These are phyloP conservation scores for Neofusicoccum parvum DNA, from an alignment of 2,329 filamentous ascomycete species.

Conservation along the genomic window DNA sequence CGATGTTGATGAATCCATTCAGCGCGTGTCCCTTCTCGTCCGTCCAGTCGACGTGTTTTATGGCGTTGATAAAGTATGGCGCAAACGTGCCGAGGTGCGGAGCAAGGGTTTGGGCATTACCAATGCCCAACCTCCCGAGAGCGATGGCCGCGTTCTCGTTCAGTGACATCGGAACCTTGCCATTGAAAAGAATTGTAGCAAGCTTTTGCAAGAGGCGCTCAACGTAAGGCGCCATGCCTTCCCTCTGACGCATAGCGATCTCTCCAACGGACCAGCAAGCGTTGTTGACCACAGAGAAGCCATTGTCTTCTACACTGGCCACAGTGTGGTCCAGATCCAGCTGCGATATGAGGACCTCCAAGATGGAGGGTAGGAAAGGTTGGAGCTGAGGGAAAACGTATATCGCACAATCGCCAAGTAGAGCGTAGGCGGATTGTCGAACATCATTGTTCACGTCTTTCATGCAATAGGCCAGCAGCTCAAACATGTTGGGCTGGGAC, in stretches of 20 bases:
- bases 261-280: conserved; percentile 97
- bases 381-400: conserved; percentile 84
- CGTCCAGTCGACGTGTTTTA: conserved; percentile 82
- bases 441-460: conserved; percentile 89
- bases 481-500: conserved; percentile 83
- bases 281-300: conserved; percentile 95
- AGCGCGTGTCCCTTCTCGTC: conserved; percentile 95
- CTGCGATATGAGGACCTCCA: conserved; percentile 83
- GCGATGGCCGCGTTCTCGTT: conserved; percentile 95
- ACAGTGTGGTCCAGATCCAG: conserved; percentile 71
- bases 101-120: conserved; percentile 74
- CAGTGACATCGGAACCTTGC: conserved; percentile 81
- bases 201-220: conserved; percentile 76
- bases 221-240: conserved; percentile 74
- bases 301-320: conserved; percentile 78
- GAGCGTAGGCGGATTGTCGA: conserved; percentile 90
- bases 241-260: conserved; percentile 77
- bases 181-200: conserved; percentile 80
- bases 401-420: conserved; percentile 92
- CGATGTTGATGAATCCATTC: conserved; percentile 82
- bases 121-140: conserved; percentile 81
- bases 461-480: conserved; percentile 89
- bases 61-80: conserved; percentile 75
- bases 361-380: conserved; percentile 69
- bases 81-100: conserved; percentile 80